phyloP scores from a whole-genome alignment of 176 grass and related monocot species.

The Chloris gayana region DNA sequence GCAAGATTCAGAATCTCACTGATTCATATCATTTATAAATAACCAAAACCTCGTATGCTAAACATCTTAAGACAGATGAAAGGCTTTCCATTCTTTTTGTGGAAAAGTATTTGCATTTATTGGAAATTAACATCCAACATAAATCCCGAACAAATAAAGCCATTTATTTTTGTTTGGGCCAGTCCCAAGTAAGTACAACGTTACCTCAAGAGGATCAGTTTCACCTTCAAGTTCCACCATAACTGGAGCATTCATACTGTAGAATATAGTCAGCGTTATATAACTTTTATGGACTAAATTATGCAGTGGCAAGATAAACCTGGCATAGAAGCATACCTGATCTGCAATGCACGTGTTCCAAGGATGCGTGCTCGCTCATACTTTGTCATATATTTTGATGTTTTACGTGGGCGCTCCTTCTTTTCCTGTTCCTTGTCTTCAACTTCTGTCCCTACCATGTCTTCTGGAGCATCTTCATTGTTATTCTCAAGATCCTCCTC shows the following conservation, averaged over 20 bases:
- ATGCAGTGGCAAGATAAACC: not conserved
- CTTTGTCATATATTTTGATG: conserved; percentile 84
- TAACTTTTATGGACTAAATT: not conserved
- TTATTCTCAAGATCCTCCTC: conserved; percentile 74
- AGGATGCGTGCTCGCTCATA: conserved; percentile 88
- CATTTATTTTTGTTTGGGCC: not conserved
- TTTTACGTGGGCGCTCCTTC: conserved; percentile 44
- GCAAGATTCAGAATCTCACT: not conserved
- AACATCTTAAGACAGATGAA: not conserved
- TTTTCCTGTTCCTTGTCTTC: conserved; percentile 65
- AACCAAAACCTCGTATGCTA: not conserved
- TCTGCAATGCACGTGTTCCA: conserved; percentile 82
- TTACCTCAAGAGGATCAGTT: conserved; percentile 86
- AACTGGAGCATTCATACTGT: conserved; percentile 86
- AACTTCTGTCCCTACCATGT: conserved; percentile 52
- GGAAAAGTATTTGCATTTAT: not conserved
- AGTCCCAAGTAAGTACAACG: not conserved
- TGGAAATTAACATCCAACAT: not conserved
- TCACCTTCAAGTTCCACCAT: conserved; percentile 92
- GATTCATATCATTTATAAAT: not conserved
- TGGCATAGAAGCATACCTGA: conserved; percentile 49
- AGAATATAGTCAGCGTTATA: conserved; percentile 1
- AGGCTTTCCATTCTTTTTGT: too few species aligned
- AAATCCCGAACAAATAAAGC: not conserved
- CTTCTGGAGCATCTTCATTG: conserved; percentile 63